Evolutionary conservation across 1,284 basidiomycete genomes (phyloP).

Genomic region (Calocybe gambosa): DNA sequence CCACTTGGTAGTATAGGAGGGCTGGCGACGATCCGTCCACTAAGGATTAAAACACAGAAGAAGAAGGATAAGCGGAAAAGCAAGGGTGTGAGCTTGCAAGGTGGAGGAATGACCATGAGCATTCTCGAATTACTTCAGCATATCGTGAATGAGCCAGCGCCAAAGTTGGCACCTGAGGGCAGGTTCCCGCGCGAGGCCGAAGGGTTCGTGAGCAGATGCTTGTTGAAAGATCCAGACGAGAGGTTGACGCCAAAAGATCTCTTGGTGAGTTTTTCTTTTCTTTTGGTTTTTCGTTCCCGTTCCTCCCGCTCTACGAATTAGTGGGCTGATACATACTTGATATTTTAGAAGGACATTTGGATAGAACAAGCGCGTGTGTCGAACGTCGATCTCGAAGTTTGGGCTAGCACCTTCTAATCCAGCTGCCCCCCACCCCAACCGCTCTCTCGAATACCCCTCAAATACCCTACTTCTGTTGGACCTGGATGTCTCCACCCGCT

Average conservation of each 20-base stretch:
- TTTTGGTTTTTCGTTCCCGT: too few relatives aligned
- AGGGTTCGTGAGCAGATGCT: slow-evolving; percentile 77
- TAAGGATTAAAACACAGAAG: slow-evolving; percentile 24
- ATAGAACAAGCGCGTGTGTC: slow-evolving; percentile 21
- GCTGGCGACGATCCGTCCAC: slow-evolving; percentile 9
- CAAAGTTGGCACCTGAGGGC: slow-evolving; percentile 65
- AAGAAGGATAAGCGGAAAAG: slow-evolving; percentile 60
- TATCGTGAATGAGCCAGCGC: slow-evolving; percentile 97
- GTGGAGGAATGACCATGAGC: slow-evolving; percentile 92
- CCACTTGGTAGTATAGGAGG: slow-evolving; percentile 25
- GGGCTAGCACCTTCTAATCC: slow-evolving; percentile 20
- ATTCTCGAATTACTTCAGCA: slow-evolving; percentile 96
- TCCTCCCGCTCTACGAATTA: too few relatives aligned
- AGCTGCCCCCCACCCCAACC: not conserved
- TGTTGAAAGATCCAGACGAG: slow-evolving; percentile 75
- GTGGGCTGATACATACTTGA: too few relatives aligned
- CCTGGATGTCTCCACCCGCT: not conserved
- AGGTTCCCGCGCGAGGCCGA: slow-evolving; percentile 71
- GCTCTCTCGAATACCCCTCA: not conserved
- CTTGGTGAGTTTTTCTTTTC: slow-evolving; percentile 13
- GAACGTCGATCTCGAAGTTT: slow-evolving; percentile 19
- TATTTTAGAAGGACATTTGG: slow-evolving; percentile 18
- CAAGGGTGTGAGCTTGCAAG: slow-evolving; percentile 84
- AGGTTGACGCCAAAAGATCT: slow-evolving; percentile 35
- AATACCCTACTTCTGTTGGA: not conserved